Conservation (phyloP, 2,329 filamentous ascomycete species). For the Exophiala aquamarina region DNA sequence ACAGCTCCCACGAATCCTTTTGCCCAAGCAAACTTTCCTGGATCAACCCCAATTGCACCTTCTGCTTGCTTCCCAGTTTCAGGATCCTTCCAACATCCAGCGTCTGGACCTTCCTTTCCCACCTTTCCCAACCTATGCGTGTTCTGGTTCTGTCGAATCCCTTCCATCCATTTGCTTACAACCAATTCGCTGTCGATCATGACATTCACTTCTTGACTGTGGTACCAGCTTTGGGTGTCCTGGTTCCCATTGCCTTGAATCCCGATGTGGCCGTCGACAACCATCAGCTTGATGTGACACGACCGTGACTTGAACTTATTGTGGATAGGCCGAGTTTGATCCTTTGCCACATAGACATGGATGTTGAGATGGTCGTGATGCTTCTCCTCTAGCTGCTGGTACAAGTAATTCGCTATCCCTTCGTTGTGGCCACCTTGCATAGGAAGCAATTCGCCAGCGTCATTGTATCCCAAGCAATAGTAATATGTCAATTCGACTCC, state of each 20-base stretch:
- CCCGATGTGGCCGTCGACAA: slow-evolving; percentile 67
- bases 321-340: slow-evolving; percentile 67
- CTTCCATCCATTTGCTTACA: slow-evolving; percentile 64
- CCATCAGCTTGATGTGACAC: slow-evolving; percentile 77
- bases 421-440: slow-evolving; percentile 76
- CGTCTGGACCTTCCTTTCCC: slow-evolving; percentile 39
- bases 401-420: slow-evolving; percentile 63
- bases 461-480: slow-evolving; percentile 77
- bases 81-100: slow-evolving; percentile 64
- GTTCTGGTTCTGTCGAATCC: slow-evolving; percentile 65
- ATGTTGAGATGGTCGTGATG: slow-evolving; percentile 57
- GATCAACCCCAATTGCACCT: slow-evolving; percentile 53
- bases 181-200: slow-evolving; percentile 66
- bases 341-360: slow-evolving; percentile 72
- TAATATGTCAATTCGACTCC: slow-evolving; percentile 70
- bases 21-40: slow-evolving; percentile 58
- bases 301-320: slow-evolving; percentile 65
- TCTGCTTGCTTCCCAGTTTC: slow-evolving; percentile 46
- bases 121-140: slow-evolving; percentile 60
- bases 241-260: slow-evolving; percentile 75
- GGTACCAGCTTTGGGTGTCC: slow-evolving; percentile 78
- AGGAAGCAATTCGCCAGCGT: slow-evolving; percentile 72
- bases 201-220: slow-evolving; percentile 75
- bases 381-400: slow-evolving; percentile 54
- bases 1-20: slow-evolving; percentile 60